Evolutionary conservation across 108 stramenopile species (phyloP), one percentile per base, ranked within the genome.

Genomic region (Aurantiochytrium sp.): DNA sequence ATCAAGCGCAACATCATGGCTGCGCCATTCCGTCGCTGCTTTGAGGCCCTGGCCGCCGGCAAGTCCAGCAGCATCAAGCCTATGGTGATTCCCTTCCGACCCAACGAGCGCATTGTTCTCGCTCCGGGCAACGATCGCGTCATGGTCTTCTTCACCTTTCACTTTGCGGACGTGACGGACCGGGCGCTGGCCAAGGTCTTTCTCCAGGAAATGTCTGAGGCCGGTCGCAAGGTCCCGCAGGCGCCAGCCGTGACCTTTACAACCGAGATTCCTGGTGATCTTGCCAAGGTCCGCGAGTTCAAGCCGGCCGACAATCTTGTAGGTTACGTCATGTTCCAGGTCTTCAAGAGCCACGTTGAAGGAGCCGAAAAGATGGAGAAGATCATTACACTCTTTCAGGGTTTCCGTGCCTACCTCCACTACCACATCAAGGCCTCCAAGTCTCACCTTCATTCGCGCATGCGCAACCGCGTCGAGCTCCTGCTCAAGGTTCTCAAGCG

Each of bases 371-470:
- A 92, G 89, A 91, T 90, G 73, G 88, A 91, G 14, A 92, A 92
- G 72, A 88, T 90, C 21, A 72, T 93, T 5, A 88, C 90, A 10
- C 58, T 87, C 21, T 87, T 94, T 14, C 72, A 89, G 18, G 89
- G 92, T n/a, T 95, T 95, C 88, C 90, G 93, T 10, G 92, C 90
- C 60, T 95, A 95, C 92, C 83, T 95, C 23, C 93, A 93, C 55
- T 95, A 94, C 91, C 94, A 95, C 91, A 92, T 95, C 88, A 95
- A 95, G 93, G 93, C 93, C 2, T 91, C 94, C 55, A 95, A 95
- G 92, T 92, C 94, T 8, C 93, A 95, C 88, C 83, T 95, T 72
- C 94, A 95, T 91, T 93, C 93, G 92, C 87, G 94, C 19, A 95
- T 94, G 94, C 87, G 94, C 45, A 91, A 92, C 89, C 64, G 91